Evolutionary conservation across 441 rosid genomes (phyloP).

Genomic region (Arabidopsis lyrata): DNA sequence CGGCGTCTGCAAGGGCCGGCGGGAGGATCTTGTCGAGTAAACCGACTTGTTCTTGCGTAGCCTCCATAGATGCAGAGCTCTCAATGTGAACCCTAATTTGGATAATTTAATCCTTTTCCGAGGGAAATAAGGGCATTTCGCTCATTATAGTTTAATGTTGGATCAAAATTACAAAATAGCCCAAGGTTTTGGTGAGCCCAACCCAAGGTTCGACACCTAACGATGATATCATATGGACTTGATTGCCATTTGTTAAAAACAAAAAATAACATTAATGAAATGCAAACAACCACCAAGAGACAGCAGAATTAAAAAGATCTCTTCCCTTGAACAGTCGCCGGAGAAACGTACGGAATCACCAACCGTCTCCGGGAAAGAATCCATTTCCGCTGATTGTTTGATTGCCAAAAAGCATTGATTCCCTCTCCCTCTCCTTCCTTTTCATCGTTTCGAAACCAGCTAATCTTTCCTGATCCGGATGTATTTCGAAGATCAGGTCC

Average conservation of each 20-base stretch:
- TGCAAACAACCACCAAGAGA: conserved; percentile 36
- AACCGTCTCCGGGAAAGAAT: conserved; percentile 26
- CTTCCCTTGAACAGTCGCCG: conserved; percentile 40
- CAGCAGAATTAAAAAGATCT: conserved; percentile 2
- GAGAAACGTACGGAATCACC: conserved; percentile 27
- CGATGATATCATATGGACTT: conserved; percentile 12
- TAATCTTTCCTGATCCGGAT: conserved; percentile 30
- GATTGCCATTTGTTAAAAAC: background rate
- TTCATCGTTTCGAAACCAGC: conserved; percentile 19
- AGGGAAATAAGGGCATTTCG: conserved; percentile 29
- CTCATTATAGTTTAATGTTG: background rate
- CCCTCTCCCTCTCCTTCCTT: background rate
- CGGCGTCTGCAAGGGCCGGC: conserved; percentile 80
- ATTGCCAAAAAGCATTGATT: conserved; percentile 4
- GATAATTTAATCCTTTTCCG: background rate
- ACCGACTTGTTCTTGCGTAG: conserved; percentile 44
- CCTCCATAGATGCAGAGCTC: conserved; percentile 52
- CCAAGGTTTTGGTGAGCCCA: conserved; percentile 13
- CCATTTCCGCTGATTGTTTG: conserved; percentile 16
- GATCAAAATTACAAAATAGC: conserved; percentile 7
- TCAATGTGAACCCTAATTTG: conserved; percentile 13
- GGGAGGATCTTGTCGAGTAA: conserved; percentile 61
- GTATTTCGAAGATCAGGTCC: conserved; percentile 29
- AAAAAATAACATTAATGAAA: conserved; percentile 16
- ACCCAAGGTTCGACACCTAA: conserved; percentile 39